Conservation (phyloP, 306 rosid species). For the Cajanus cajan region DNA sequence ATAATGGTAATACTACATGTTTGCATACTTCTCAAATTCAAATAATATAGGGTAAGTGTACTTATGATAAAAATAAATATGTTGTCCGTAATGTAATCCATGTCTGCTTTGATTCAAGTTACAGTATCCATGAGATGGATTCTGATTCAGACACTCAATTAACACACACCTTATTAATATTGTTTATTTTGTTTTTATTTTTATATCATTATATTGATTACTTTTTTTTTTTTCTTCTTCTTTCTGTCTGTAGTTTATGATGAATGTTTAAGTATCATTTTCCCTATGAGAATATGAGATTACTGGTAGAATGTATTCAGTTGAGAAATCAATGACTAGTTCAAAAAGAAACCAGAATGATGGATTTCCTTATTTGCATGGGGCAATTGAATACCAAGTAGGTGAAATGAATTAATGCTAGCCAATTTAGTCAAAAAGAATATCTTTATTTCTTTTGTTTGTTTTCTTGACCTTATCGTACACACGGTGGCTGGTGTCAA, state of each 20-base stretch:
- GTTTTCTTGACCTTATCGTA: not conserved
- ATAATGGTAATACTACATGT: not conserved
- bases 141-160: no score
- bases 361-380: slow-evolving; percentile 16
- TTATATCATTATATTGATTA: no score
- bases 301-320: not conserved
- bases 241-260: no score
- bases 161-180: no score
- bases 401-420: slow-evolving; percentile 6
- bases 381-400: slow-evolving; percentile 7
- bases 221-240: no score
- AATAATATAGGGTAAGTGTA: not conserved
- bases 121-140: not conserved
- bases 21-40: not conserved
- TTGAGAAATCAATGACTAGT: not conserved
- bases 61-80: not conserved
- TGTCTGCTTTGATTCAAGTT: not conserved
- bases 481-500: not conserved
- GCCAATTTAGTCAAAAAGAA: slow-evolving; percentile 13
- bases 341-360: slow-evolving; percentile 11
- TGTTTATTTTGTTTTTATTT: no score
- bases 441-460: not conserved
- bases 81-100: not conserved
- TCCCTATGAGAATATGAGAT: not conserved
- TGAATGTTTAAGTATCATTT: no score